phyloP scores from a whole-genome alignment of 2,329 filamentous ascomycete species.

The Venturia pyrina region DNA sequence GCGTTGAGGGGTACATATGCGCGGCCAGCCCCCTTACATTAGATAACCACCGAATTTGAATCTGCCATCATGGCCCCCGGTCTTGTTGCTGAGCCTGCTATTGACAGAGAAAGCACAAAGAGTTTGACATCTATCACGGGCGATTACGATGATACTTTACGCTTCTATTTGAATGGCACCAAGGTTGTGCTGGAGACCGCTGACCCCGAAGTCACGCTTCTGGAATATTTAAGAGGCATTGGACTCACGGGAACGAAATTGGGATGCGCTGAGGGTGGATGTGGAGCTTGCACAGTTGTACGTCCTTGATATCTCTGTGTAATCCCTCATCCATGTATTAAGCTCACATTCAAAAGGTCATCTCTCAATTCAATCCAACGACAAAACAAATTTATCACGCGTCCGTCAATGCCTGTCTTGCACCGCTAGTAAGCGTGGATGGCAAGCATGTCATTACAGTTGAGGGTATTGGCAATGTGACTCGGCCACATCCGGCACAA shows the following conservation, averaged over 20 bases:
- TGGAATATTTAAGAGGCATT: constrained; percentile 88
- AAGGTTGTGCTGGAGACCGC: constrained; percentile 75
- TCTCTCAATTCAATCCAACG: constrained; percentile 88
- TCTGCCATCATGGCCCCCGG: constrained; percentile 45
- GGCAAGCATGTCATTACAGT: constrained; percentile 98
- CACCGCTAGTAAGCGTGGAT: constrained; percentile 84
- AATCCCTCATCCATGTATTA: background rate
- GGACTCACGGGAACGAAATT: constrained; percentile 93
- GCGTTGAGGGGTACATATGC: background rate
- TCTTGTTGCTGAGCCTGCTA: constrained; percentile 41
- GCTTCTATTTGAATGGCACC: constrained; percentile 93
- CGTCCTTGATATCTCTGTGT: constrained; percentile 18
- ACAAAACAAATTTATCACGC: constrained; percentile 92
- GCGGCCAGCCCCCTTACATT: background rate
- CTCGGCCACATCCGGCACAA: constrained; percentile 79
- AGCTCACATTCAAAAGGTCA: constrained; percentile 40
- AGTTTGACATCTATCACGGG: constrained; percentile 57
- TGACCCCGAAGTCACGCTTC: constrained; percentile 81
- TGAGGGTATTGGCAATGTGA: constrained; percentile 85
- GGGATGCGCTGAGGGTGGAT: constrained; percentile 92
- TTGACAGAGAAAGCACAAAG: constrained; percentile 32
- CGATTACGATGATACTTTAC: constrained; percentile 73
- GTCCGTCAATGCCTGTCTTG: constrained; percentile 90
- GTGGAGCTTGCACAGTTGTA: constrained; percentile 88
- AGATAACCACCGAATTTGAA: background rate